These are phyloP conservation scores for Talaromyces sp. DNA, from an alignment of 2,329 filamentous ascomycete genomes.

Conservation along the genomic window DNA sequence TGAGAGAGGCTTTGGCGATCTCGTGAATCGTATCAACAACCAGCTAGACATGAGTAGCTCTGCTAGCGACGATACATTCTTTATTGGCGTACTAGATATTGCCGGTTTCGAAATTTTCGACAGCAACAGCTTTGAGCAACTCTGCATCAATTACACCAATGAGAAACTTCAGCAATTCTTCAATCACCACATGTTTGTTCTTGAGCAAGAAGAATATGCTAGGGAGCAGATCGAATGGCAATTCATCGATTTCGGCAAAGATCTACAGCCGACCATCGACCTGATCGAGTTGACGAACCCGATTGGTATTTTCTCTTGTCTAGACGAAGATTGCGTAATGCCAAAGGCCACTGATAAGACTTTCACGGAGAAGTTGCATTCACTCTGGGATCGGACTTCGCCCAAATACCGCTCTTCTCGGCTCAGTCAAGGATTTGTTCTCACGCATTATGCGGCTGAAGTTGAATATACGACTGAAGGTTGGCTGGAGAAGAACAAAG, in stretches of 20 bases:
- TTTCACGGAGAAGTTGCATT: slow-evolving; percentile 97
- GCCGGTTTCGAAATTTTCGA: slow-evolving; percentile 99
- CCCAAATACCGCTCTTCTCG: slow-evolving; percentile 87
- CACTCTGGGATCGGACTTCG: slow-evolving; percentile 93
- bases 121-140: slow-evolving; percentile 95
- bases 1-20: slow-evolving; percentile 88
- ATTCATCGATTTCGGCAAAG: slow-evolving; percentile 97
- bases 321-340: slow-evolving; percentile 98
- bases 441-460: slow-evolving; percentile 96
- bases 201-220: slow-evolving; percentile 97
- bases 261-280: slow-evolving; percentile 95
- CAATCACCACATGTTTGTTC: slow-evolving; percentile 99
- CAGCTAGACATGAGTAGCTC: slow-evolving; percentile 85
- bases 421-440: slow-evolving; percentile 84
- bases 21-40: slow-evolving; percentile 86
- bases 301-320: slow-evolving; percentile 96
- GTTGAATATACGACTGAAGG: slow-evolving; percentile 94
- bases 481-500: slow-evolving; percentile 99
- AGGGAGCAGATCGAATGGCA: slow-evolving; percentile 99
- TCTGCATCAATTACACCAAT: slow-evolving; percentile 99
- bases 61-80: slow-evolving; percentile 82
- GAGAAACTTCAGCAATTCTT: slow-evolving; percentile 99
- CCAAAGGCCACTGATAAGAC: slow-evolving; percentile 95
- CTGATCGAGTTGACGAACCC: slow-evolving; percentile 94
- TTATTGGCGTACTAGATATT: slow-evolving; percentile 98